phyloP scores from a whole-genome alignment of 495 filamentous ascomycete species.

The Staphylotrichum tortipilum region DNA sequence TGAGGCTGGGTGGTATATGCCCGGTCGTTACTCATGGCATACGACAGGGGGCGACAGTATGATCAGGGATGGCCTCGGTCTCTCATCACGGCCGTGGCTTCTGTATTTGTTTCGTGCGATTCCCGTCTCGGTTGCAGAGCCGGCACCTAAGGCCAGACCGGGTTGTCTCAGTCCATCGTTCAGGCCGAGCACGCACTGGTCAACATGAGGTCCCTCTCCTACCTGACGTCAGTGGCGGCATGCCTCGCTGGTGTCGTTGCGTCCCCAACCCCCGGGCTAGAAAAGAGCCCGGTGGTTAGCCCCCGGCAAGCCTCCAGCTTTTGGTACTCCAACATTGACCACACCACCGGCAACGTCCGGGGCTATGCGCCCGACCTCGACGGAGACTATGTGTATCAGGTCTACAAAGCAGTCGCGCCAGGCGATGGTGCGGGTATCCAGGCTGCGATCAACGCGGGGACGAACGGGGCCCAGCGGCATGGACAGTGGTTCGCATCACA shows the following conservation, averaged over 20 bases:
- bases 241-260: neutral
- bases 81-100: too few species aligned
- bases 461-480: conserved; percentile 25
- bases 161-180: too few species aligned
- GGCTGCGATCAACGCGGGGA: conserved; percentile 26
- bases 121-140: too few species aligned
- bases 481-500: conserved; percentile 34
- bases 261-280: neutral
- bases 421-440: conserved; percentile 26
- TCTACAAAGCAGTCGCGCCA: conserved; percentile 25
- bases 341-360: conserved; percentile 17
- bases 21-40: too few species aligned
- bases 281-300: neutral
- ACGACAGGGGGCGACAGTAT: too few species aligned
- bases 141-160: too few species aligned
- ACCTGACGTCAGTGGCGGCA: neutral
- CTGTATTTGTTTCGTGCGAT: too few species aligned
- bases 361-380: conserved; percentile 34
- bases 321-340: conserved; percentile 32
- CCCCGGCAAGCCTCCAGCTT: conserved; percentile 14
- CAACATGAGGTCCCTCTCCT: neutral
- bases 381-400: conserved; percentile 25
- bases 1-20: too few species aligned
- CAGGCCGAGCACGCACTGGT: neutral
- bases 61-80: too few species aligned